Evolutionary conservation across 1,284 basidiomycete species (phyloP), one percentile per base, ranked within the genome.

Genomic region (Heterobasidion parviporum): DNA sequence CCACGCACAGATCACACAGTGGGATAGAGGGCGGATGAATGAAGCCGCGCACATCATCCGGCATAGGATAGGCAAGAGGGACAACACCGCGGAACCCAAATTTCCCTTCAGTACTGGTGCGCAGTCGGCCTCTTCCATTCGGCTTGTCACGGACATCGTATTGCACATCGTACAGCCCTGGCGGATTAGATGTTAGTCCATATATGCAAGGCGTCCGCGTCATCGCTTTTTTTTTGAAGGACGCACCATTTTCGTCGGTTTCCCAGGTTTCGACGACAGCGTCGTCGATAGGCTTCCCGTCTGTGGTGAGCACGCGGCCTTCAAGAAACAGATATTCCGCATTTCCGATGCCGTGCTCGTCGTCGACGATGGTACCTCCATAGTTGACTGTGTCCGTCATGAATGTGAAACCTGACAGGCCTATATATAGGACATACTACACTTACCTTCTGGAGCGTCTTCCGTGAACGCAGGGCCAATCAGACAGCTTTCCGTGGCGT

Each of bases 261-360:
- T 76, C 74, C 74, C 72, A 74, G 3, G 72, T 73, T 58, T 74
- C 72, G 50, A 74, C 68, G 16, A 61, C 62, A 18, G 66, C 69
- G 55, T 67, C 64, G 14, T 66, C 51, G 38, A 74, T 61, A 6
- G 68, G 67, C 36, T 70, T 63, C 34, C 74, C 74, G 6, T 67
- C 49, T 7, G 62, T 64, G 61, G 70, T 64, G 35, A 64, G 57
- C 8, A 76, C 65, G 6, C 66, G 65, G 10, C 74, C 74, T 53
- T 68, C 59, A 58, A 75, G 69, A 54, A 65, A 70, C 67, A 76
- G 67, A 56, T 69, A 69, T 47, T 71, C 70, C 51, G 73, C 74
- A 57, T 72, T 72, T n/a, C 38, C 36, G 16, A 54, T 8, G 59
- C 68, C 68, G 54, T 45, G 12, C 18, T 41, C 32, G 18, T 45